These are phyloP conservation scores for Cutaneotrichosporon sp. DNA, from an alignment of 1,284 basidiomycete genomes.

Conservation along the genomic window DNA sequence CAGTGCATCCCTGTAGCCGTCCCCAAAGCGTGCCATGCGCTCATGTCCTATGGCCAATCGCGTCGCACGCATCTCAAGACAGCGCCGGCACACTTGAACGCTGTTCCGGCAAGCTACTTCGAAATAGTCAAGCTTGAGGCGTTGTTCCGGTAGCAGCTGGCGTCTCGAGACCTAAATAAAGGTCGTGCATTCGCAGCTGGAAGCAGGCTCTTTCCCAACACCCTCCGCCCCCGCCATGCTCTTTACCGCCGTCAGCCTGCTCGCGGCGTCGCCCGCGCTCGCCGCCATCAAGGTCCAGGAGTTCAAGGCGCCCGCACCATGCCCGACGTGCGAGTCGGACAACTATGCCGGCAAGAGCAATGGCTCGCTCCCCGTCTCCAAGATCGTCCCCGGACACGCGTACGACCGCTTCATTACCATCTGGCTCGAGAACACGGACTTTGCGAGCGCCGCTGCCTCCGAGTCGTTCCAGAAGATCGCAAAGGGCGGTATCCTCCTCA, in stretches of 20 bases:
- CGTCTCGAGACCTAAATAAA: no score
- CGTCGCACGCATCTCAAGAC: no score
- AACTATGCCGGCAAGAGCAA: conserved; percentile 49
- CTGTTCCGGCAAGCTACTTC: no score
- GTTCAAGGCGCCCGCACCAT: conserved; percentile 48
- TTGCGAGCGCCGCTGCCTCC: conserved; percentile 37
- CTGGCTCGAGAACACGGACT: conserved; percentile 54
- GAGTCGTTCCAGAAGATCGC: conserved; percentile 54
- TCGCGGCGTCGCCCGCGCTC: conserved; percentile 12
- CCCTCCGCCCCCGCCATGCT: no score
- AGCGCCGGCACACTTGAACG: no score
- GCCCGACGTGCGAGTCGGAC: conserved; percentile 41
- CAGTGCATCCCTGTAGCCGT: no score
- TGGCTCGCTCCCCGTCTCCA: conserved; percentile 46
- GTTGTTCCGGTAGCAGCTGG: no score
- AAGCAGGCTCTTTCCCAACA: no score
- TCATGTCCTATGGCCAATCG: no score
- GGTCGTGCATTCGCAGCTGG: no score
- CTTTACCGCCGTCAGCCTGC: neutral
- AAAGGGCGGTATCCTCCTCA: conserved; percentile 55
- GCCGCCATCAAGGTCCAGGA: conserved; percentile 35
- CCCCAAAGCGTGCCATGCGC: no score
- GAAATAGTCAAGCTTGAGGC: no score
- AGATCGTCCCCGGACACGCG: conserved; percentile 48
- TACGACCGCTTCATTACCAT: conserved; percentile 56